Base-by-base conservation (phyloP, 2,329 filamentous ascomycete species). In the Diaporthe velutina region DNA sequence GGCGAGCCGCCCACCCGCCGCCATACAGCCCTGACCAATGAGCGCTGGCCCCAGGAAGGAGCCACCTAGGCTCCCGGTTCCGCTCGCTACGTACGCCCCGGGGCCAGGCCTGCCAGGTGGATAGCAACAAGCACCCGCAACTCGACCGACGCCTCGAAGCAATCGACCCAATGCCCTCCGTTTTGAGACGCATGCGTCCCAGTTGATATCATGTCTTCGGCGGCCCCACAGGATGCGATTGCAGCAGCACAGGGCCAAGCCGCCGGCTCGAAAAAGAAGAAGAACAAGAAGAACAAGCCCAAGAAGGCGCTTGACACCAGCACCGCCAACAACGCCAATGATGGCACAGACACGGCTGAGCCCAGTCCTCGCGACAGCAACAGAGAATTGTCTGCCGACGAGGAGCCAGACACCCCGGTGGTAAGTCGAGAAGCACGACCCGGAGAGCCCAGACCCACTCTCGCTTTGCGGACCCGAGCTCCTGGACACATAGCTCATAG, bases 161-260 rank as follows among this genome's bases (percentile, higher is more conserved):
- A 55, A 60, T 64, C 52, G 48, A 68, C 40, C 75, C 73, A 73
- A 76, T 76, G 73, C 75, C 70, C 50, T 68, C 71, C 66, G 60
- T 70, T 71, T 52, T 45, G 52, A 73, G 75, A 73, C 75, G 75
- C 71, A 68, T 60, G 42, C 64, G 54, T 74, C 64, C 75, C 70
- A 76, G 74, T 70, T 74, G 74, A 76, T 54, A 68, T 50, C 75
- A 76, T 76, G 75, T 76, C 75, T 75, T 73, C 75, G 70, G 75
- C 70, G 55, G 75, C 75, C 55, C 75, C 75, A 73, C 70, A 74
- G 35, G 75, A 76, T 52, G 73, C 75, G 55, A 71, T 75, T 35
- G 35, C 75, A 66, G 70, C 64, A 70, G 61, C 74, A 33, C 74
- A 72, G 68, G 61, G 55, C 33, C 70, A 72, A 64, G 70, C 70